Evolutionary conservation across 1,284 basidiomycete genomes (phyloP), one percentile per base, ranked within the genome.

Genomic region (Marasmius fiardii): DNA sequence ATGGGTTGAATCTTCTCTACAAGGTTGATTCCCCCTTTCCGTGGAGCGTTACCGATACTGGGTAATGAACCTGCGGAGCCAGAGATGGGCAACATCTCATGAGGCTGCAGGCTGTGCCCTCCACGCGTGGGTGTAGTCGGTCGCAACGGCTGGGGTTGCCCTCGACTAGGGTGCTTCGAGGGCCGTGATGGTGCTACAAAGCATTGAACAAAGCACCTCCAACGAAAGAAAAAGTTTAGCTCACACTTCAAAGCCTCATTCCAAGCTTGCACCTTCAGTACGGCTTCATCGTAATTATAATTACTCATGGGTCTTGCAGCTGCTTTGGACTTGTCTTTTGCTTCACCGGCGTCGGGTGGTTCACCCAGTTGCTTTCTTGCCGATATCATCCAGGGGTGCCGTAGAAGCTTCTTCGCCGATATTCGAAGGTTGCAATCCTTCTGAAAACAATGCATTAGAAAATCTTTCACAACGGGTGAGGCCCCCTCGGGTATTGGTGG

Each of bases 391-490:
- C 96, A 99, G 8, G 94, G 92, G 66, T 99, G 96, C 62, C 83
- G 82, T 31, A 97, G 77, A 7, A 99, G 79, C 72, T 98, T 98
- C 73, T 92, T 92, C 2, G 96, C 96, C 0, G 92, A 90, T 61
- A 98, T 89, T 21, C 96, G 88, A 43, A 99, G 77, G 69, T 98
- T 97, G 61, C 86, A 87, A 67, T 98, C 96, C 71, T 98, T 98
- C 75, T 98, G 96, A 72, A 99, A 99, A 69, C 96, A 98, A 63
- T 98, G 95, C 61, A 93, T 90, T 8, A 99, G 78, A 66, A 98
- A 99, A 71, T 98, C 95, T 66, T 96, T 93, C 62, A 97, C 95
- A 58, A 96, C 89, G 52, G 93, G 86, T 11, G 93, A 95, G 1
- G 93, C 92, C 43, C 94, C 93, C 59, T 98, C 95, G 0, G 96